Base-by-base conservation (phyloP, 2,329 filamentous ascomycete genomes). In the Coccinonectria pachysandricola region DNA sequence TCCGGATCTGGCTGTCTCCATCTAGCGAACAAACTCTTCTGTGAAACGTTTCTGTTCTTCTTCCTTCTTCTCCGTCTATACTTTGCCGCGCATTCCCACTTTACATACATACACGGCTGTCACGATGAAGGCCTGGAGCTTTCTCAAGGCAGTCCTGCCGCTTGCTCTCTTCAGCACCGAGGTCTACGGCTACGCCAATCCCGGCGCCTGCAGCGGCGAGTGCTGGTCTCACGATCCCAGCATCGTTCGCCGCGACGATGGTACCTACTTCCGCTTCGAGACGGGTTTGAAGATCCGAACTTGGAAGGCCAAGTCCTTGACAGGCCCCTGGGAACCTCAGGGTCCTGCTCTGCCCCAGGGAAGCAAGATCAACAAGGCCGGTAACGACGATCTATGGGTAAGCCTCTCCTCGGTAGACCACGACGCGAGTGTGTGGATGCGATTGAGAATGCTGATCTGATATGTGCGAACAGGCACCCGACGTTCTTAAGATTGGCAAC, bases 401-500 rank as follows among this genome's bases (percentile, higher is more conserved):
- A 21, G 45, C 37, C n/a, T n/a, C n/a, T n/a, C n/a, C n/a, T n/a
- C n/a, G n/a, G n/a, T n/a, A 3, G 2, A 12, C 13, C 17, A 8
- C 20, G n/a, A 23, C n/a, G n/a, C n/a, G n/a, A n/a, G n/a, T n/a
- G n/a, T 8, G 9, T n/a, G 15, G 21, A 7, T 11, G 8, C n/a
- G n/a, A 14, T 16, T 2, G 10, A 16, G n/a, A 4, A 21, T 10
- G 13, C 26, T 20, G 3, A 25, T 15, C 21, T 23, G 15, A 20
- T 15, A 9, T 5, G 10, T 15, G 7, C n/a, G n/a, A 14, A 19
- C 11, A 36, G 34, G 34, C 34, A 10, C 34, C 34, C 3, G 34
- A 36, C 15, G 34, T 36, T n/a, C 31, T 31, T 16, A 53, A 67
- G 10, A 59, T 80, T n/a, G 67, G 65, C 35, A 57, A 53, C 28